Conservation (phyloP, 106 monocot genomes). For the Xerophyta viscosa region DNA sequence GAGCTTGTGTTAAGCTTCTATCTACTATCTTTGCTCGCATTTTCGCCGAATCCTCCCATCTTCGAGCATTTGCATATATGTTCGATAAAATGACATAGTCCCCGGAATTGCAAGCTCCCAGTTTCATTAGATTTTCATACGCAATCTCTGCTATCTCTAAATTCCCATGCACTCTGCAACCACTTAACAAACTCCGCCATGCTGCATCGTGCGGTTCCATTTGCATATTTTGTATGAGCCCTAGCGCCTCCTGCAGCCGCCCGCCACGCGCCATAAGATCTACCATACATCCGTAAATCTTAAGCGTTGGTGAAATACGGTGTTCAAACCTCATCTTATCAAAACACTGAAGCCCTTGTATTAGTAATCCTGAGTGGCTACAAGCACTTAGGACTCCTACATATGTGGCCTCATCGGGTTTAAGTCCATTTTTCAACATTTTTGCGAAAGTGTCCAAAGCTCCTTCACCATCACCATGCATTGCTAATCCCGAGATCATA, state of each 20-base stretch:
- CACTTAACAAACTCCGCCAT: conserved; percentile 66
- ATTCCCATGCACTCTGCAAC: conserved; percentile 39
- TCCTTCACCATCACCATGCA: conserved; percentile 44
- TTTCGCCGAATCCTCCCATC: conserved; percentile 41
- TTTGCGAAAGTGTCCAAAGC: conserved; percentile 34
- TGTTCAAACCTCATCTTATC: conserved; percentile 45
- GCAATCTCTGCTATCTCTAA: conserved; percentile 41
- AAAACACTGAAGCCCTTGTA: conserved; percentile 52
- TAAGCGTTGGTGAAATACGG: conserved; percentile 28
- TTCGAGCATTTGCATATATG: conserved; percentile 27
- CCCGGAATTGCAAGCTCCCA: conserved; percentile 30
- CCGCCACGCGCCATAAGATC: conserved; percentile 55
- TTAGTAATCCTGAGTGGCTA: conserved; percentile 43
- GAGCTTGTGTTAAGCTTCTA: conserved; percentile 27
- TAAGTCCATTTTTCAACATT: conserved; percentile 45
- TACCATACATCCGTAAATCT: conserved; percentile 79
- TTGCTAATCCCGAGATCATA: conserved; percentile 62
- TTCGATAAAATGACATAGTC: conserved; percentile 57
- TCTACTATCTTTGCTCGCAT: conserved; percentile 29
- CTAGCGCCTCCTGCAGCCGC: conserved; percentile 38
- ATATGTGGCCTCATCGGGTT: conserved; percentile 49
- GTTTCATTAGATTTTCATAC: conserved; percentile 22
- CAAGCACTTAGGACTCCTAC: conserved; percentile 66
- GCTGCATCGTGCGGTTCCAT: conserved; percentile 28
- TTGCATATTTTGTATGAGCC: conserved; percentile 43